Evolutionary conservation across 2,329 filamentous ascomycete genomes (phyloP).

Genomic region (Aspergillus fischeri): DNA sequence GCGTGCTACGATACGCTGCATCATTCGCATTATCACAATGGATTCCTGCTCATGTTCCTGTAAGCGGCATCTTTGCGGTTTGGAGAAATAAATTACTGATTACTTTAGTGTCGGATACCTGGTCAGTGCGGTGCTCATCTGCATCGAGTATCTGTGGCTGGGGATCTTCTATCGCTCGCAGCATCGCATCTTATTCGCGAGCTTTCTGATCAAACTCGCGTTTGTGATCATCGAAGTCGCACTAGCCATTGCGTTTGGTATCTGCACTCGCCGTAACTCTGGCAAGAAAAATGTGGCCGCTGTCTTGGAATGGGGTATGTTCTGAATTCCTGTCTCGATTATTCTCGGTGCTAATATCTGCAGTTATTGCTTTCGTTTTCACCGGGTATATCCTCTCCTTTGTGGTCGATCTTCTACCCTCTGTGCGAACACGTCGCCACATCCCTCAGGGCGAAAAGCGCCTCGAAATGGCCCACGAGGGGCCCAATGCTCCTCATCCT

Average conservation of each 20-base stretch:
- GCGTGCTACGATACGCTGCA: slow-evolving; percentile 78
- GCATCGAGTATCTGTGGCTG: slow-evolving; percentile 82
- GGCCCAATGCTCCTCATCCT: slow-evolving; percentile 8
- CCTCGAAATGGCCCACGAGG: slow-evolving; percentile 20
- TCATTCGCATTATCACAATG: slow-evolving; percentile 64
- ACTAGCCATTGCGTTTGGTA: slow-evolving; percentile 65
- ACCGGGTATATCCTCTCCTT: slow-evolving; percentile 86
- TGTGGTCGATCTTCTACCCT: slow-evolving; percentile 80
- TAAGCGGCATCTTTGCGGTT: slow-evolving; percentile 17
- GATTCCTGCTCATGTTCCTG: slow-evolving; percentile 80
- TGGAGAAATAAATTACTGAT: not conserved
- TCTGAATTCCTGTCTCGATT: not conserved
- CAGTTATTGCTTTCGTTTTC: slow-evolving; percentile 72
- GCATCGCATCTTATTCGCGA: slow-evolving; percentile 66
- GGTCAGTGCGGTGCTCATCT: slow-evolving; percentile 80
- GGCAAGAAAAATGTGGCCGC: slow-evolving; percentile 63
- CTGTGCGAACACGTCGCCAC: slow-evolving; percentile 57
- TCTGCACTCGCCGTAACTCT: slow-evolving; percentile 33
- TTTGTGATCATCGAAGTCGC: slow-evolving; percentile 79
- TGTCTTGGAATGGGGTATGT: slow-evolving; percentile 65
- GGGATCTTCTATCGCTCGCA: slow-evolving; percentile 70
- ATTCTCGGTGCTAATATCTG: not conserved
- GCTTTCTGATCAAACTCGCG: slow-evolving; percentile 80
- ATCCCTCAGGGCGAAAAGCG: slow-evolving; percentile 41
- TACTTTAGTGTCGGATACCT: slow-evolving; percentile 64